Base-by-base conservation (phyloP, 805 yeast species). In the Saturnispora sekii region DNA sequence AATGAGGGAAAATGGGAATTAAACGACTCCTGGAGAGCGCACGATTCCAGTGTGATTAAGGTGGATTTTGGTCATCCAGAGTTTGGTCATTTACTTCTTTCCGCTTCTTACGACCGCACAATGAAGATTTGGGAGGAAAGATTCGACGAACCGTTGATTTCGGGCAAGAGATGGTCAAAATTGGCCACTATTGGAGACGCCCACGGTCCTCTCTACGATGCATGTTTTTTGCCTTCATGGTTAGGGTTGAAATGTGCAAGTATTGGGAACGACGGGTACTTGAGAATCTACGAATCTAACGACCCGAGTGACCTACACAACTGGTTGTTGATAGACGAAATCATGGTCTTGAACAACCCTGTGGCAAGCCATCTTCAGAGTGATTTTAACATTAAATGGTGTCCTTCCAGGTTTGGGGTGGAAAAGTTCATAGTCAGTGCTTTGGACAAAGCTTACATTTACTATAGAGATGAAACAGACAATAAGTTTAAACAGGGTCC, bases 61-160 rank as follows among this genome's bases (percentile, higher is more conserved):
- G 70, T 93, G 9, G 78, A 79, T 39, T 93, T 96, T 94, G 96
- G 97, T 1, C 83, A 86, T 41, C 98, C 98, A 2, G 94, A 90
- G 61, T 88, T 79, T 62, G 94, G 96, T 8, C 85, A 85, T 57
- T 68, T 93, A 3, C 63, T 93, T 18, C 95, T 95, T 1, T 77
- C 93, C 21, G 88, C 89, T 32, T 85, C 96, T 1, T 87, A 83
- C 62, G 99, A 93, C 58, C 74, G 95, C 44, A 84, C 95, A 0
- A 78, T 90, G 28, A 84, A 84, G 57, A 68, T 93, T 21, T 93
- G 96, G 94, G 95, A 87, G 60, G 97, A 90, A 57, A 79, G 79
- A 54, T 78, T 81, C 9, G 88, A 82, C 51, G 95, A 83, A 59
- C 73, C 78, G 26, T 75, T 72, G 45, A 79, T 81, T 21, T 74